These are phyloP conservation scores for Bullera alba DNA, from an alignment of 768 basidiomycete species.

Conservation along the genomic window DNA sequence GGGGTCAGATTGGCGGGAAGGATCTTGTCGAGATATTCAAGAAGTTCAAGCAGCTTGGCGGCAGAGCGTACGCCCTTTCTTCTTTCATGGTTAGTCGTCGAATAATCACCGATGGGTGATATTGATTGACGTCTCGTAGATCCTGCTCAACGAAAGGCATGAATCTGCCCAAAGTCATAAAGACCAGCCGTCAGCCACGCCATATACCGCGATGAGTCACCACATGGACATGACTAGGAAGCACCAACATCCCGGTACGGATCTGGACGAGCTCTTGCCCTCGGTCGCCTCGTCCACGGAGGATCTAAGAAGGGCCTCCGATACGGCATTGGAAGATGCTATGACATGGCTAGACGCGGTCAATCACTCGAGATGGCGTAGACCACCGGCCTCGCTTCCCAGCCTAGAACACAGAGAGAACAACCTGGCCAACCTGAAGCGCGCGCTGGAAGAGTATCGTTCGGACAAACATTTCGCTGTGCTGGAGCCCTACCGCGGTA, in stretches of 20 bases:
- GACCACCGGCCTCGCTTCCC: not conserved
- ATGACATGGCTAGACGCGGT: constrained; percentile 40
- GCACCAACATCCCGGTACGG: constrained; percentile 18
- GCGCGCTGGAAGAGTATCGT: constrained; percentile 22
- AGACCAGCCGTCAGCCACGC: constrained; percentile 6
- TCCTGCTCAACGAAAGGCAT: not conserved
- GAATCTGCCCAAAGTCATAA: not conserved
- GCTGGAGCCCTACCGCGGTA: constrained; percentile 49
- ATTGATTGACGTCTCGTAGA: not conserved
- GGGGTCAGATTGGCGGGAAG: constrained; percentile 36
- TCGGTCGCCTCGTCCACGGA: constrained; percentile 29
- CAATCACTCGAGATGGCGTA: constrained; percentile 38
- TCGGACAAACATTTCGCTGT: constrained; percentile 45
- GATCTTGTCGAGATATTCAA: constrained; percentile 35
- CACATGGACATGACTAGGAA: too few species aligned
- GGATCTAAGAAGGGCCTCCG: constrained; percentile 24
- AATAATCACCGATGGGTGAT: not conserved
- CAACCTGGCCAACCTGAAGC: constrained; percentile 18
- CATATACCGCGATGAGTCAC: too few species aligned
- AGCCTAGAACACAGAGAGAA: constrained; percentile 19
- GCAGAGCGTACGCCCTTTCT: constrained; percentile 25
- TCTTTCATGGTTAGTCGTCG: constrained; percentile 34
- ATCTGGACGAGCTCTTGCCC: constrained; percentile 40
- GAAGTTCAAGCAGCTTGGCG: constrained; percentile 30
- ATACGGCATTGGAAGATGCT: constrained; percentile 22